These are phyloP conservation scores for Tuber umbilicatum DNA, from an alignment of 495 filamentous ascomycete species.

Conservation along the genomic window DNA sequence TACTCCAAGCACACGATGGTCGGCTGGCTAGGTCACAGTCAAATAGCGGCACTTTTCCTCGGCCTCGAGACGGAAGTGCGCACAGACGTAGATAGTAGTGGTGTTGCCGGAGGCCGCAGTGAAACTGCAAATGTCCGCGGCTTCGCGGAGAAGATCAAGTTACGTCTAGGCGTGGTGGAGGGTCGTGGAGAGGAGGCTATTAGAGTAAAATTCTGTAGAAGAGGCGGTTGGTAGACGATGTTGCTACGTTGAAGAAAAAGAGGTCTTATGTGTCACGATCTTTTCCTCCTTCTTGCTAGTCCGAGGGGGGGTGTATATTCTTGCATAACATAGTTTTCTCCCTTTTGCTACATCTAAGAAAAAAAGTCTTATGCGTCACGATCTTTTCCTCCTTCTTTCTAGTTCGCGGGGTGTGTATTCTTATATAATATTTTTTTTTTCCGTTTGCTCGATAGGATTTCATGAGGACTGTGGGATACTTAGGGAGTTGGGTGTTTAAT, in stretches of 20 bases:
- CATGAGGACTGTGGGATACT: neutral
- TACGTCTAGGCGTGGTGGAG: constrained; percentile 22
- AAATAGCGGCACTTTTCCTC: constrained; percentile 24
- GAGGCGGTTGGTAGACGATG: neutral
- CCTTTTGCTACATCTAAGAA: neutral
- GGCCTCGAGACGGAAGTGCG: constrained; percentile 26
- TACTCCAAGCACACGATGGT: constrained; percentile 9
- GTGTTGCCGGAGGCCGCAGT: constrained; percentile 11
- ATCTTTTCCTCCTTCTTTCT: neutral
- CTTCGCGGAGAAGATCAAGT: constrained; percentile 33
- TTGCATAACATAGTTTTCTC: neutral
- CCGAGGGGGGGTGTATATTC: neutral
- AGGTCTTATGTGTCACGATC: neutral
- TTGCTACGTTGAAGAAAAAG: neutral
- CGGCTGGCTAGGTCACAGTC: constrained; percentile 29
- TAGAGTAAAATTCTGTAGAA: neutral
- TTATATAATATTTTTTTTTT: neutral
- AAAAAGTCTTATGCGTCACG: neutral
- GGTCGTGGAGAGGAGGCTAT: constrained; percentile 7
- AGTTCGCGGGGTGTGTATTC: neutral
- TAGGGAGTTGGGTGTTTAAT: neutral
- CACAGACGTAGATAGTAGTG: constrained; percentile 18
- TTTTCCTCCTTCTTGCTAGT: neutral
- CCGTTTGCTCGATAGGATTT: neutral
- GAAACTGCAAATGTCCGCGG: constrained; percentile 16